Base-by-base conservation (phyloP, 371 early-diverging fungal species). In the Circinella minor region DNA sequence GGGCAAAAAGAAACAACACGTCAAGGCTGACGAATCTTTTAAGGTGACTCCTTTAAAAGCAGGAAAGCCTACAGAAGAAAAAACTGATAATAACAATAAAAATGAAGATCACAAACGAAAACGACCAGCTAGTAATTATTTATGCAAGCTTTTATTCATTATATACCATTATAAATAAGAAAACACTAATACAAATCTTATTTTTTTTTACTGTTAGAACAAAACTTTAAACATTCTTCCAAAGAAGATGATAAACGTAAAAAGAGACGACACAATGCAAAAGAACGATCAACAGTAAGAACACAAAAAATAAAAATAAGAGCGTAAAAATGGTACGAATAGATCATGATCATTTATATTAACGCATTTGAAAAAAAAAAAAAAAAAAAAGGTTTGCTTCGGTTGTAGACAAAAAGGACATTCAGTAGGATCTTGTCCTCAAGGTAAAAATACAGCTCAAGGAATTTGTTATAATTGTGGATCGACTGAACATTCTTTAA, bases 401-500 rank as follows among this genome's bases (percentile, higher is more conserved):
- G 85, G 86, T 13, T 97, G 97, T 76, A 85, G 96, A 57, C 77
- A 92, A 65, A 83, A 80, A 18, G 97, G 96, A 20, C 97, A 97
- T 74, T 88, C 90, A 37, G 91, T 95, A 63, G 90, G 87, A 63
- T 81, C 89, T 66, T 96, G 95, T 78, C 93, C 94, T n/a, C 71
- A 83, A 46, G 79, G 84, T 5, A 80, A 82, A 46, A 83, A 73
- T 51, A 68, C 72, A 60, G 83, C 77, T 13, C 81, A 84, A 48
- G 89, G 89, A 38, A 87, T 94, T 57, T 97, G 96, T 75, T 95
- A 93, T 75, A 92, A 89, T 69, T 97, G 97, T 76, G 95, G 96
- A 18, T 90, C 93, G 3, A 81, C 83, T 3, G 93, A 94, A 61
- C 97, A 97, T 77, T 87, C 84, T n/a, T 83, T 93, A 34, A 88